Percentiles rank a stretch among this genome's conserved stretches.
phyloP scores from a whole-genome alignment of 495 filamentous ascomycete species.

The Sporormia fimetaria region DNA sequence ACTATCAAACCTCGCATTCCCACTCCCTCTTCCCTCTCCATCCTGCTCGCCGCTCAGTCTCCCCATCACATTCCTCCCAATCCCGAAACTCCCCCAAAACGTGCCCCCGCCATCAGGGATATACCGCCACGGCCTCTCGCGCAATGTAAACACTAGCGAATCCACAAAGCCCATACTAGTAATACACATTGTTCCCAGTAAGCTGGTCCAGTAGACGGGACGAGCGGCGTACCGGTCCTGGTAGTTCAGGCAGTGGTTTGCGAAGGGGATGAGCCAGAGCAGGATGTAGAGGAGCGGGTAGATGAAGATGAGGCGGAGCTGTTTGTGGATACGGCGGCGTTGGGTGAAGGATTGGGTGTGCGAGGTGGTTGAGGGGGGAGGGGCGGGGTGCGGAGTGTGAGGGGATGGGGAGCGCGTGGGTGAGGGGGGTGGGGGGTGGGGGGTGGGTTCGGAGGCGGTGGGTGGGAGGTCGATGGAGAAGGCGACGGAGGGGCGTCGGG shows the following conservation, averaged over 20 bases:
- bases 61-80: conserved; percentile 36
- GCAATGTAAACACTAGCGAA: conserved; percentile 50
- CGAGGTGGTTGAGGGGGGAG: conserved; percentile 1
- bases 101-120: conserved; percentile 38
- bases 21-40: not conserved
- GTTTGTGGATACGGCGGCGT: conserved; percentile 48
- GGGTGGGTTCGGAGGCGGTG: not conserved
- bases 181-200: conserved; percentile 45
- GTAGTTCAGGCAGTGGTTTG: conserved; percentile 49
- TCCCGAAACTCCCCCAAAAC: conserved; percentile 37
- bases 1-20: not conserved
- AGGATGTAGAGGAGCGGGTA: conserved; percentile 62
- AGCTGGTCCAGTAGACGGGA: conserved; percentile 43
- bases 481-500: not conserved
- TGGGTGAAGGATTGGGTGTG: conserved; percentile 11
- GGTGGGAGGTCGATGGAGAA: not conserved
- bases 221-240: conserved; percentile 40
- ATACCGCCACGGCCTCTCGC: conserved; percentile 60
- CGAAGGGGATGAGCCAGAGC: conserved; percentile 63
- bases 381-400: not conserved
- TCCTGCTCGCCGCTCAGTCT: not conserved
- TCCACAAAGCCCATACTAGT: conserved; percentile 54
- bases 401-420: not conserved
- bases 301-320: conserved; percentile 57
- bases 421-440: not conserved